Conservation (phyloP, 2,329 filamentous ascomycete species). For the Aspergillus puulaauensis region DNA sequence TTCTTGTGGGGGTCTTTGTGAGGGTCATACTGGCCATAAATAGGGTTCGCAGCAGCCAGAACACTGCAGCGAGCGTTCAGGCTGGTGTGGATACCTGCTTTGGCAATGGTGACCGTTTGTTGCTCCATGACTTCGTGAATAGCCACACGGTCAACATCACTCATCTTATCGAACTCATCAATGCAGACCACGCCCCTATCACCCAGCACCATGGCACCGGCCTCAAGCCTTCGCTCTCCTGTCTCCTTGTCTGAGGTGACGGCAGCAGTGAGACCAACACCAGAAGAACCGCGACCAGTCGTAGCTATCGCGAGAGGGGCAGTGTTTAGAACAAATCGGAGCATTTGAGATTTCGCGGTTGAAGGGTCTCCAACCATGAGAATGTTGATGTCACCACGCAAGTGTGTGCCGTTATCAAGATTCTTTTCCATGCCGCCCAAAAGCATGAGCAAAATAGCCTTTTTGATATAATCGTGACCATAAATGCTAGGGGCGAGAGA, state of each 20-base stretch:
- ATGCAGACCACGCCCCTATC: slow-evolving; percentile 98
- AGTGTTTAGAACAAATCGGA: slow-evolving; percentile 96
- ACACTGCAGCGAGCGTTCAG: slow-evolving; percentile 96
- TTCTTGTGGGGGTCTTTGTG: slow-evolving; percentile 99
- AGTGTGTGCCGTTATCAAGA: slow-evolving; percentile 92
- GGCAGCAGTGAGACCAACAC: slow-evolving; percentile 94
- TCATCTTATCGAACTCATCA: slow-evolving; percentile 99
- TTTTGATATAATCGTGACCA: slow-evolving; percentile 96
- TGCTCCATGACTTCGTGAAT: slow-evolving; percentile 99
- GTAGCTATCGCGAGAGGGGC: slow-evolving; percentile 95
- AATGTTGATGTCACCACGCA: slow-evolving; percentile 98
- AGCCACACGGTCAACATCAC: slow-evolving; percentile 92
- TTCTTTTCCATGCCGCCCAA: slow-evolving; percentile 98
- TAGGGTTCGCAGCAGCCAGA: slow-evolving; percentile 92
- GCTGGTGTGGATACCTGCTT: slow-evolving; percentile 96
- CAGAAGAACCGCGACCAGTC: slow-evolving; percentile 92
- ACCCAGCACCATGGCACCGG: slow-evolving; percentile 97
- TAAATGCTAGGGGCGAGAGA: slow-evolving; percentile 96
- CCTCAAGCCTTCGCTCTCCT: slow-evolving; percentile 88
- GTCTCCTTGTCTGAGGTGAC: slow-evolving; percentile 98
- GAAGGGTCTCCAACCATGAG: slow-evolving; percentile 99
- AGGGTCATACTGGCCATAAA: slow-evolving; percentile 96
- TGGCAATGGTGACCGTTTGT: slow-evolving; percentile 97
- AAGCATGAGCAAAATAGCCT: slow-evolving; percentile 92
- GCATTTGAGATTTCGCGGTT: slow-evolving; percentile 95